Evolutionary conservation across 2,329 filamentous ascomycete genomes (phyloP), one percentile per base, ranked within the genome.

Genomic region (Colletotrichum falcatum): DNA sequence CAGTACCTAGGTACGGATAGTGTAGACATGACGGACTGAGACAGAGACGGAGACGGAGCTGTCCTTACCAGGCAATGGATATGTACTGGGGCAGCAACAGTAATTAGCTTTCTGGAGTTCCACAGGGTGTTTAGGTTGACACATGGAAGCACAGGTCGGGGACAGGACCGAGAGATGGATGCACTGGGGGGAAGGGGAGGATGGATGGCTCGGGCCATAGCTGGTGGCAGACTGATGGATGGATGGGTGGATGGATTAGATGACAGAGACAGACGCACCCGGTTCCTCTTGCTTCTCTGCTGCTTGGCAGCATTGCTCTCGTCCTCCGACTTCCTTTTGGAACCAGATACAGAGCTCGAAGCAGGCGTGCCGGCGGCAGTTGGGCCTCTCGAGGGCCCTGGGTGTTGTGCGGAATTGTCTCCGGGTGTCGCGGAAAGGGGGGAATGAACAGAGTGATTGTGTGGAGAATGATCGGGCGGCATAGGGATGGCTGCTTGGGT

Each of bases 211-310:
- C 54, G 44, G 20, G 44, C 16, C 23, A 53, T 26, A 7, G 35
- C 42, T 28, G 42, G 18, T 20, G n/a, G 48, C 39, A 51, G 11
- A 26, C 48, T 33, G 30, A 37, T 42, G 55, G 39, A n/a, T n/a
- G n/a, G n/a, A n/a, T n/a, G n/a, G n/a, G n/a, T n/a, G n/a, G n/a
- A n/a, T n/a, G n/a, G n/a, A n/a, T n/a, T n/a, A n/a, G n/a, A n/a
- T n/a, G n/a, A n/a, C 49, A 60, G 65, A 51, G 42, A 67, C 56
- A 55, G 84, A 84, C 85, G 80, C 74, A 88, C 86, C 77, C 88
- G 80, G 73, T 90, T 90, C 70, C 88, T 84, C 77, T 90, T 90
- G 78, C 86, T 89, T 74, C 88, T 81, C 78, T 88, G 87, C 79
- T 87, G 85, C 77, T 85, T 87, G 23, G 78, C 75, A 18, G 74